Conservation (phyloP, 148 eudicot species). For the Euryodendron excelsum region DNA sequence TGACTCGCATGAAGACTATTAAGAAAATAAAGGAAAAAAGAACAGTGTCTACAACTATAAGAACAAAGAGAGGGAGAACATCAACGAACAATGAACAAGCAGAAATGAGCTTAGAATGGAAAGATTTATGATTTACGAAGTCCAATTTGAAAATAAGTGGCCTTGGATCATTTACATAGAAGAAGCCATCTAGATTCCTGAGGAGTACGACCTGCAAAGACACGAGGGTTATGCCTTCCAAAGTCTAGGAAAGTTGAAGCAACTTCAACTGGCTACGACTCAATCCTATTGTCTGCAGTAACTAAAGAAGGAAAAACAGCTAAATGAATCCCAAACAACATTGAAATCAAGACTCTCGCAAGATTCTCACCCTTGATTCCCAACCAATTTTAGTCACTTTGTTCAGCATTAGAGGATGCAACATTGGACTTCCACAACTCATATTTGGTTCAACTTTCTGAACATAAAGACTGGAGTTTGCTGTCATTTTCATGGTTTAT, state of each 20-base stretch:
- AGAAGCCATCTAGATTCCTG: background rate
- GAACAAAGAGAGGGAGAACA: background rate
- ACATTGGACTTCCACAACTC: background rate
- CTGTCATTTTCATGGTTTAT: background rate
- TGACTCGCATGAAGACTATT: background rate
- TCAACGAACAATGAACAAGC: background rate
- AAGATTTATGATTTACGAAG: slow-evolving; percentile 2
- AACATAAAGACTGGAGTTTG: background rate
- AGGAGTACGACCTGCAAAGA: background rate
- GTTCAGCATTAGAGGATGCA: slow-evolving; percentile 4
- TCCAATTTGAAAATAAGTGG: background rate
- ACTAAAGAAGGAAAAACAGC: background rate
- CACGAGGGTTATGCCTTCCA: background rate
- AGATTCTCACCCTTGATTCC: background rate
- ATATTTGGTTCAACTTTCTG: background rate
- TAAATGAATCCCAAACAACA: background rate
- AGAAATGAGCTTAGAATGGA: background rate
- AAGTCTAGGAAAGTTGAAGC: slow-evolving; percentile 6
- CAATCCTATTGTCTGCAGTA: background rate
- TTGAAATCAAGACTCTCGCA: background rate
- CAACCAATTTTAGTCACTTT: background rate
- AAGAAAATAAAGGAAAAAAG: background rate
- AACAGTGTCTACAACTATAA: background rate
- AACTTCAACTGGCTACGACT: background rate
- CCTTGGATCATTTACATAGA: background rate